Evolutionary conservation across 116 monocot species (phyloP), one percentile per base, ranked within the genome.

Genomic region (Papilionanthe hybrid): DNA sequence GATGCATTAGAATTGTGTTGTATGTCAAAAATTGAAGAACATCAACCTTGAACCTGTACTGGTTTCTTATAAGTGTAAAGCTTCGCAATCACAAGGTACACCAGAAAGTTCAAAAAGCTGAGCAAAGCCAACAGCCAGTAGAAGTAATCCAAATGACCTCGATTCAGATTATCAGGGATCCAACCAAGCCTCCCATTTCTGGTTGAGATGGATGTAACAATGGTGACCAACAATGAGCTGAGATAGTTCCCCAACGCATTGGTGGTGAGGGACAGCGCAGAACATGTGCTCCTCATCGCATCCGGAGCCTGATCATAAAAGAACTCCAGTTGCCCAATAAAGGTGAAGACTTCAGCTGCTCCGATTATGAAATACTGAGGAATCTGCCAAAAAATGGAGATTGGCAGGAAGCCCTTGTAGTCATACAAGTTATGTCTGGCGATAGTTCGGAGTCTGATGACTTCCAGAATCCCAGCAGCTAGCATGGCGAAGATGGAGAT

Each of bases 221-320:
- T 75, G 18, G 88, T 91, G 0, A 94, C 90, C 0, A 94, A 85
- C 48, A 91, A 55, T 0, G 94, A 86, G 85, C 94, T 90, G 30
- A 94, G 85, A 69, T 94, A 94, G 49, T 83, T 94, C 1, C 94
- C 90, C 13, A 91, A 76, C 1, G 94, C 82, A 30, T 47, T 73
- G 0, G 94, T 91, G 53, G 90, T 91, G 30, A 94, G 82, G 0
- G 89, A 86, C 1, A 94, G 85, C 3, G 94, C 91, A 11, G 91
- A 90, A 80, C 89, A 90, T 79, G 85, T 83, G 85, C 94, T 91
- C 74, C 91, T 85, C 94, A 90, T 94, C 30, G 94, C 94, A 78
- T 94, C 90, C 0, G 94, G 92, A 11, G 94, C 92, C 78, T 94
- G 92, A 72, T 92, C 92, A 56, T 94, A 94, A 82, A 92, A 94